These are phyloP conservation scores for Backusella parvicylindrica DNA, from an alignment of 192 early-diverging fungal genomes.

Conservation along the genomic window DNA sequence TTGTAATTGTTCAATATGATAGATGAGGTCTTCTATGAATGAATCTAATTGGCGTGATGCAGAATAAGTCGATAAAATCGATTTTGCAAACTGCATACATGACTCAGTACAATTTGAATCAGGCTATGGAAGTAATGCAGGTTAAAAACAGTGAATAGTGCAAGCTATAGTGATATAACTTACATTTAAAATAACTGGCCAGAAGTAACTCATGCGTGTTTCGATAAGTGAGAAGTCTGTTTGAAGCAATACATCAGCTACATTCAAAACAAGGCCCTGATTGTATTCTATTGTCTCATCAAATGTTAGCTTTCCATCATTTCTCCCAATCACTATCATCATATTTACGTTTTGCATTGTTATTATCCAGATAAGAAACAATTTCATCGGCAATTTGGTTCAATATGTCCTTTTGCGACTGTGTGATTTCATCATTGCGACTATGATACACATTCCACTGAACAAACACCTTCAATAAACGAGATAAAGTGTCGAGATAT, in stretches of 20 bases:
- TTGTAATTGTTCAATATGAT: not conserved
- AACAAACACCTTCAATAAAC: constrained; percentile 14
- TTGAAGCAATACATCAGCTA: constrained; percentile 14
- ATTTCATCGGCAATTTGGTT: not conserved
- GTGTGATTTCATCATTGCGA: constrained; percentile 22
- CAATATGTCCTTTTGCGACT: constrained; percentile 9
- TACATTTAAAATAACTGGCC: constrained; percentile 28
- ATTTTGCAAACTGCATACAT: constrained; percentile 7
- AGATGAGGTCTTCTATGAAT: constrained; percentile 22
- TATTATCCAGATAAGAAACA: constrained; percentile 3
- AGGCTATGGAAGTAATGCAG: constrained; percentile 15
- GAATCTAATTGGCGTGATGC: constrained; percentile 29
- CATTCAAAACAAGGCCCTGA: constrained; percentile 14
- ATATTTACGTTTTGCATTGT: not conserved
- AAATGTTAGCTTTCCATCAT: not conserved
- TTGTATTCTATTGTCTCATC: not conserved
- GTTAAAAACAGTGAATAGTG: not conserved
- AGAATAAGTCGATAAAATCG: constrained; percentile 18
- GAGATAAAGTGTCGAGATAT: constrained; percentile 1
- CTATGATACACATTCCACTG: constrained; percentile 20
- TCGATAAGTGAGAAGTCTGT: constrained; percentile 28
- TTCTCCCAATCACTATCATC: not conserved
- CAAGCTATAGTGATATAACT: not conserved
- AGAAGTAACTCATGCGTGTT: constrained; percentile 17
- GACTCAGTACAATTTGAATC: not conserved